phyloP scores from a whole-genome alignment of 345 rosid genomes.

The Dipteronia sinensis region DNA sequence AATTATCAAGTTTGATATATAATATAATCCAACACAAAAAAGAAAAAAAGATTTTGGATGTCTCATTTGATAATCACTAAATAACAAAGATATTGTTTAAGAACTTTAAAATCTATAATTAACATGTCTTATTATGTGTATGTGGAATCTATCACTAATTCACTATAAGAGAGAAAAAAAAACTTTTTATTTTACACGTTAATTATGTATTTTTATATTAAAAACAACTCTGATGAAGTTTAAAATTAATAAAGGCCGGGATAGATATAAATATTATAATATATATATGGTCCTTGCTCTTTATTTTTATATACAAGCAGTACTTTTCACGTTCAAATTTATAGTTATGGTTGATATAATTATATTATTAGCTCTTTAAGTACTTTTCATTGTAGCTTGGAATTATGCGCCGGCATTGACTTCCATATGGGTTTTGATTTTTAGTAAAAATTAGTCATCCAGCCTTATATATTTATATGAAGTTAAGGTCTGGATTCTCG shows the following conservation, averaged over 20 bases:
- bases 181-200: neutral
- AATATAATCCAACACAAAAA: no score
- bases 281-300: no score
- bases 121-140: no score
- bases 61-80: no score
- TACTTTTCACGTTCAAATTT: constrained; percentile 9
- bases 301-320: neutral
- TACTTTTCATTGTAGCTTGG: neutral
- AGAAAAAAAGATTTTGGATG: no score
- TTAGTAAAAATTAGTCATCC: neutral
- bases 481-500: neutral
- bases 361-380: neutral
- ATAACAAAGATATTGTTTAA: no score
- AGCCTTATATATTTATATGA: no score
- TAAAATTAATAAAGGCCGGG: neutral
- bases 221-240: neutral
- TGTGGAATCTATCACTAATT: neutral
- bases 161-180: no score
- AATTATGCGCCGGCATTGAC: neutral
- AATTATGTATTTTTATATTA: neutral
- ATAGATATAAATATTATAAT: neutral
- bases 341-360: neutral
- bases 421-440: neutral
- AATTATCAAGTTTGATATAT: no score
- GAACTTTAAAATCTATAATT: no score